Evolutionary conservation across 495 filamentous ascomycete species (phyloP), one percentile per base, ranked within the genome.

Genomic region (Aspergillus panamensis): DNA sequence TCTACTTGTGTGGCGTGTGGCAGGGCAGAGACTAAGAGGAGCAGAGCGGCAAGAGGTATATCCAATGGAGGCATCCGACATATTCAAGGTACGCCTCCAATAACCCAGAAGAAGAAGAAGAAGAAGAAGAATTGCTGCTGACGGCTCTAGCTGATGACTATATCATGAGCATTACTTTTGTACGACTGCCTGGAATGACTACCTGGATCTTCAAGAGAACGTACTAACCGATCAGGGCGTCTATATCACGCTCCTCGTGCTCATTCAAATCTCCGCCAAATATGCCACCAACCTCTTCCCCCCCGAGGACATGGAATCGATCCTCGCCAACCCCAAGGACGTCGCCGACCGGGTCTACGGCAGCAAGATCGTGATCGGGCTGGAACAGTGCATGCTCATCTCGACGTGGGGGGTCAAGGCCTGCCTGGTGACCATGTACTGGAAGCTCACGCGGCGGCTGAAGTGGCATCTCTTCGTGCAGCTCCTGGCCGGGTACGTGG

Each of bases 281-380:
- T 77, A 78, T 8, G 78, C 76, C 19, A 84, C 80, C 30, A 87
- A 88, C 58, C 78, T 88, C 2, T 73, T 87, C 51, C 72, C 81
- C 31, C 80, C 81, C 0, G 73, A 73, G 8, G 73, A 84, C 49
- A 68, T 79, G 14, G 65, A 69, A 25, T 53, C 55, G 5, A 71
- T 88, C 1, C 75, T 82, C 0, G 61, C 74, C 0, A 62, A 78
- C 25, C 72, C 73, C 8, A 57, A 74, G 19, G 67, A 76, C 39
- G 76, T 77, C 40, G 51, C 66, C 30, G 69, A 76, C 45, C 61
- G 80, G 7, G 71, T 80, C 5, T 72, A 68, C 42, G 80, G 80
- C 14, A 79, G 76, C 48, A 82, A 83, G 51, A 75, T 80, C 33
- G 80, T 82, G n/a, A 68, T 83, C 19, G 76, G 78, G 7, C 66